Evolutionary conservation across 2,329 filamentous ascomycete species (phyloP).

Genomic region (Epicoccum sorghinum): DNA sequence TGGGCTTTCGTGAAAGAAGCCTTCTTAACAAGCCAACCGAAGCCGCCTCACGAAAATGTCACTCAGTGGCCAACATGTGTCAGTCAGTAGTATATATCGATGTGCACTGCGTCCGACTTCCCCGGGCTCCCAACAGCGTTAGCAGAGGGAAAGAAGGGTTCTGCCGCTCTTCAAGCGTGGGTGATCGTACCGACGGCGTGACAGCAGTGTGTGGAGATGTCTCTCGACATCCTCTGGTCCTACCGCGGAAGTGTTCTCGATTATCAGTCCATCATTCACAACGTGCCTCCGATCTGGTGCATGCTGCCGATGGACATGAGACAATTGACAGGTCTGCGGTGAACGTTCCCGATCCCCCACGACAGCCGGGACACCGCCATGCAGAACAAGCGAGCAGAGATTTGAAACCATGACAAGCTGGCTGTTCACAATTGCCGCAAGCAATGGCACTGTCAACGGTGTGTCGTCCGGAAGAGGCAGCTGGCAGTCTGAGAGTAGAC

Average conservation of each 20-base stretch:
- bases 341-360: conserved; percentile 17
- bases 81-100: conserved; percentile 8
- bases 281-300: conserved; percentile 10
- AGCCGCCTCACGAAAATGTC: conserved; percentile 13
- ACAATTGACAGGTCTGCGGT: conserved; percentile 22
- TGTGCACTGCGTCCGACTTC: background rate
- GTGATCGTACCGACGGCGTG: conserved; percentile 17
- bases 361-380: background rate
- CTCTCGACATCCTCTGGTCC: background rate
- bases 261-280: conserved; percentile 16
- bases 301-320: conserved; percentile 19
- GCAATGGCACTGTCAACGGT: conserved; percentile 29
- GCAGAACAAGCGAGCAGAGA: conserved; percentile 11
- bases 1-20: conserved; percentile 20
- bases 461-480: conserved; percentile 36
- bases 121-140: conserved; percentile 4
- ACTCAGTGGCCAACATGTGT: conserved; percentile 7
- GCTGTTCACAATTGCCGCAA: conserved; percentile 29
- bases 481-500: conserved; percentile 29
- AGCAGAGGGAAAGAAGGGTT: conserved; percentile 6
- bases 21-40: conserved; percentile 5
- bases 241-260: conserved; percentile 10
- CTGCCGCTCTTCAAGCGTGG: background rate
- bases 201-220: conserved; percentile 13
- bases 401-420: conserved; percentile 37